Conservation (phyloP, 768 basidiomycete species). For the Pisolithus microcarpus region DNA sequence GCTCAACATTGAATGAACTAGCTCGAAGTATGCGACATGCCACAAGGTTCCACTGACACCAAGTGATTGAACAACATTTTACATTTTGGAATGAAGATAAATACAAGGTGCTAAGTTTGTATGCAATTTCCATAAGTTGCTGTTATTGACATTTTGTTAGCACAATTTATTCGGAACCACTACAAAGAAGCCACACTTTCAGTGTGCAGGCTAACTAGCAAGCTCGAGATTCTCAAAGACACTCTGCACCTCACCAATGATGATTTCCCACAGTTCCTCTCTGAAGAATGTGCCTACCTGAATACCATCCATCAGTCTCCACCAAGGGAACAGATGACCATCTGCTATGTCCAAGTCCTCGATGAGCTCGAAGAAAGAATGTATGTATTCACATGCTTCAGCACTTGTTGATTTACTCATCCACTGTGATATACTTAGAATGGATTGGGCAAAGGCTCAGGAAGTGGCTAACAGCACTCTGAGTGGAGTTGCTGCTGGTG, state of each 20-base stretch:
- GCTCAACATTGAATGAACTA: constrained; percentile 5
- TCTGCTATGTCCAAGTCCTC: background rate
- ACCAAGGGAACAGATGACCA: background rate
- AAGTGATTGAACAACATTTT: constrained; percentile 9
- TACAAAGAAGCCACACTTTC: background rate
- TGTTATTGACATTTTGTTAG: background rate
- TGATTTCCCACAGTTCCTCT: too few species aligned
- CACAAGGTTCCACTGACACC: constrained; percentile 3
- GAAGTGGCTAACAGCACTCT: too few species aligned
- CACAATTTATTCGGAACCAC: background rate
- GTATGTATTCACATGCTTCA: background rate
- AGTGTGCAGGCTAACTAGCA: background rate
- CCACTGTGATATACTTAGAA: too few species aligned
- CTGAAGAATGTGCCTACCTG: too few species aligned
- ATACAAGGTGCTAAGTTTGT: background rate
- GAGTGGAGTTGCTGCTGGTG: background rate
- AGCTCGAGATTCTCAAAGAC: background rate
- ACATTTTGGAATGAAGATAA: constrained; percentile 1
- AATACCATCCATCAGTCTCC: background rate
- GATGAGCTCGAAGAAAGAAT: background rate
- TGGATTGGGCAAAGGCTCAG: too few species aligned
- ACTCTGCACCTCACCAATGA: background rate
- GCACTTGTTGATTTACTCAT: too few species aligned
- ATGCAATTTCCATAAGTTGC: background rate
- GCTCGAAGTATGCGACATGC: constrained; percentile 2